phyloP scores from a whole-genome alignment of 305 asterid species.

The Solanum aculeatissimum region DNA sequence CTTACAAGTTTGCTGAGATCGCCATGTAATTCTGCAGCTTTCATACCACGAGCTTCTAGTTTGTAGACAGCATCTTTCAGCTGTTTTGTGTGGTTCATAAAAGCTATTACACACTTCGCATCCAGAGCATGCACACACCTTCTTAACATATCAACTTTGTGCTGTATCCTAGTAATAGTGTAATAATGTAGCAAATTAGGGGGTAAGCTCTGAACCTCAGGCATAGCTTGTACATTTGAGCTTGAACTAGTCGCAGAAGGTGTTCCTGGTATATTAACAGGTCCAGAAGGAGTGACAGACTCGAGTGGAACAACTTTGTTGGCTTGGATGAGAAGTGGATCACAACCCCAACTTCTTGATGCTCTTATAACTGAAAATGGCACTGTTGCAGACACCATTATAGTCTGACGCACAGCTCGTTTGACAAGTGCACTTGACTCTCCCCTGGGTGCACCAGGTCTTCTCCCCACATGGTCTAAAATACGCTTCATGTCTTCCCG shows the following conservation, averaged over 20 bases:
- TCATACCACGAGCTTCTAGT: slow-evolving; percentile 83
- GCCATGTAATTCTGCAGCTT: slow-evolving; percentile 82
- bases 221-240: slow-evolving; percentile 21
- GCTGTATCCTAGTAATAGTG: slow-evolving; percentile 65
- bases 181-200: slow-evolving; percentile 76
- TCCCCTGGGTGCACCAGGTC: slow-evolving; percentile 38
- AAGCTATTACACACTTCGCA: slow-evolving; percentile 70
- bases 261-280: slow-evolving; percentile 28
- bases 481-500: slow-evolving; percentile 91
- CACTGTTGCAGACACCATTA: slow-evolving; percentile 96
- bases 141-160: slow-evolving; percentile 76
- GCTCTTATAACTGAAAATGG: slow-evolving; percentile 89
- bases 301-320: slow-evolving; percentile 52
- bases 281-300: slow-evolving; percentile 29
- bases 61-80: slow-evolving; percentile 80
- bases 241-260: slow-evolving; percentile 21
- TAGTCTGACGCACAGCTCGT: slow-evolving; percentile 47
- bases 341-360: slow-evolving; percentile 82
- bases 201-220: slow-evolving; percentile 67
- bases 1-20: slow-evolving; percentile 70
- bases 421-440: slow-evolving; percentile 11
- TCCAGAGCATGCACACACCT: slow-evolving; percentile 79
- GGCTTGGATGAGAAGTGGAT: slow-evolving; percentile 87
- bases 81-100: slow-evolving; percentile 87
- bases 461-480: slow-evolving; percentile 79